Evolutionary conservation across 2,329 filamentous ascomycete genomes (phyloP).

Genomic region (Scedosporium aurantiacum): DNA sequence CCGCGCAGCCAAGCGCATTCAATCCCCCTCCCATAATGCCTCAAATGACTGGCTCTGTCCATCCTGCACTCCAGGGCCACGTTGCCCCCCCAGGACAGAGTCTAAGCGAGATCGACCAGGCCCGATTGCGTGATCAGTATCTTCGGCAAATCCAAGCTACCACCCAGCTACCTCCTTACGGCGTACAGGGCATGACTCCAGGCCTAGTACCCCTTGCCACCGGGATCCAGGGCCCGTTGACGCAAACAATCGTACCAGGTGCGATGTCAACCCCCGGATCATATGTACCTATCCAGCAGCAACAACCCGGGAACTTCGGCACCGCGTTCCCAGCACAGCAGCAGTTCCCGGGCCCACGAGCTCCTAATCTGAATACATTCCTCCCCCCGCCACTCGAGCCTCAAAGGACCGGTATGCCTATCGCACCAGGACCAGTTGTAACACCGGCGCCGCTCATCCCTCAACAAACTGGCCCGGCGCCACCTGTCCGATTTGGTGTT

Average conservation of each 20-base stretch:
- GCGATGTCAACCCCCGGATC: conserved; percentile 19
- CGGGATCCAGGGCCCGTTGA: conserved; percentile 22
- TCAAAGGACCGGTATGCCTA: conserved; percentile 41
- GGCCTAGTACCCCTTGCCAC: conserved; percentile 25
- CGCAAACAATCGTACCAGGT: conserved; percentile 42
- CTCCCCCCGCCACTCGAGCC: conserved; percentile 50
- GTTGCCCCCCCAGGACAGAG: conserved; percentile 67
- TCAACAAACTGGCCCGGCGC: conserved; percentile 55
- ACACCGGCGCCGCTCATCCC: conserved; percentile 13
- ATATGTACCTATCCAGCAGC: conserved; percentile 41
- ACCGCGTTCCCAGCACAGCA: conserved; percentile 34
- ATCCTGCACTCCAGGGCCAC: conserved; percentile 34
- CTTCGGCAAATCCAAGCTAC: conserved; percentile 34
- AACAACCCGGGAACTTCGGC: conserved; percentile 55
- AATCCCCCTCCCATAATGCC: conserved; percentile 65
- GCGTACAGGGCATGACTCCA: conserved; percentile 14
- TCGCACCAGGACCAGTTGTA: neutral
- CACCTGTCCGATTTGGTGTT: conserved; percentile 81
- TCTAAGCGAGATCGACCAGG: conserved; percentile 59
- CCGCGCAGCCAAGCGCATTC: conserved; percentile 63
- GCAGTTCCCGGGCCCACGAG: conserved; percentile 22
- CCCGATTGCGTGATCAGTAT: conserved; percentile 52
- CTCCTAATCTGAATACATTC: conserved; percentile 40
- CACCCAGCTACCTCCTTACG: conserved; percentile 25
- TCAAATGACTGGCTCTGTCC: conserved; percentile 64